Percentiles rank a stretch among this genome's conserved stretches.
These are phyloP conservation scores for Carpinus fangiana DNA, from an alignment of 306 rosid species.

Conservation along the genomic window DNA sequence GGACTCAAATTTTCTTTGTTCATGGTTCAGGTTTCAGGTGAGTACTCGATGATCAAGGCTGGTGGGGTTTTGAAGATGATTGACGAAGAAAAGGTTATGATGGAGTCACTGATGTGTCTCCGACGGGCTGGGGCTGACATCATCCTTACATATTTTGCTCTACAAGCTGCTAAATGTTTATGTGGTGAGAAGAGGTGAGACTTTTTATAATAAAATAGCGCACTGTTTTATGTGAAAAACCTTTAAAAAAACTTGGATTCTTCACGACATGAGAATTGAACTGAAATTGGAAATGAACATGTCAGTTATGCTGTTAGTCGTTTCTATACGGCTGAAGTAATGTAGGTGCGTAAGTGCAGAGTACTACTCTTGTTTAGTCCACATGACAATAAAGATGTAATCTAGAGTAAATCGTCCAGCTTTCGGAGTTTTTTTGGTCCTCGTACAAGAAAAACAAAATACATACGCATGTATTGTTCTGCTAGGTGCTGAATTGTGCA, in stretches of 20 bases:
- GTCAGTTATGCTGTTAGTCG: neutral
- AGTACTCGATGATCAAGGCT: slow-evolving; percentile 93
- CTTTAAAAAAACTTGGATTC: neutral
- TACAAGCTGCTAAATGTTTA: slow-evolving; percentile 78
- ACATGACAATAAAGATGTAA: neutral
- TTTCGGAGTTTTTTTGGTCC: neutral
- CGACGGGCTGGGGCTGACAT: slow-evolving; percentile 95
- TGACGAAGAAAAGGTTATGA: slow-evolving; percentile 89
- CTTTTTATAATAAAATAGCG: neutral
- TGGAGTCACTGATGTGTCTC: slow-evolving; percentile 90
- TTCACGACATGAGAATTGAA: neutral
- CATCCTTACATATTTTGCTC: slow-evolving; percentile 88
- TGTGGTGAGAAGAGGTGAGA: slow-evolving; percentile 81
- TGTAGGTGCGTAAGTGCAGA: neutral
- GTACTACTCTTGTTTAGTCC: neutral
- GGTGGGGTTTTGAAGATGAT: slow-evolving; percentile 85
- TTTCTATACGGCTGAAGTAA: neutral
- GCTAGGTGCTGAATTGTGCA: neutral
- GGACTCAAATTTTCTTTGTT: neutral
- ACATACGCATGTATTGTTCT: neutral
- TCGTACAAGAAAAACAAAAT: neutral
- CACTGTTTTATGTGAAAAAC: slow-evolving; percentile 5
- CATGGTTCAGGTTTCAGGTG: slow-evolving; percentile 82
- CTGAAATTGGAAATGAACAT: neutral
- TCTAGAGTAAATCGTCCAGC: neutral